phyloP scores from a whole-genome alignment of 495 filamentous ascomycete genomes.

The Parmelia sp. region DNA sequence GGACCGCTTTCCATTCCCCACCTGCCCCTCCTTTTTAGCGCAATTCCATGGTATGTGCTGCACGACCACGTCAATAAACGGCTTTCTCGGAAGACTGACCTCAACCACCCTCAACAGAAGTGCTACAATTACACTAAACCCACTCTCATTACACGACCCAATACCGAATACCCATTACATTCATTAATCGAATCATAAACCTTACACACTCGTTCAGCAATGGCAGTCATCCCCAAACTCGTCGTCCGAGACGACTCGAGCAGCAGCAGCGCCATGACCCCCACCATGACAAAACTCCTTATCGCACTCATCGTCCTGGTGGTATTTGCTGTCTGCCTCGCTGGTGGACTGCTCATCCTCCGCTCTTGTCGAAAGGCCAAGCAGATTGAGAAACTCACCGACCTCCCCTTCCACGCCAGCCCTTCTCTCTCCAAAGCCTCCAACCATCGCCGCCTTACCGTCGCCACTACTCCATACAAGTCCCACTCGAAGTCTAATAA shows the following conservation, averaged over 20 bases:
- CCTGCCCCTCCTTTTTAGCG: constrained; percentile 11
- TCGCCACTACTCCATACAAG: constrained; percentile 47
- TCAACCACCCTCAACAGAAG: background rate
- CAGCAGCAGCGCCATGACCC: constrained; percentile 39
- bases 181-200: constrained; percentile 7
- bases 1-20: constrained; percentile 1
- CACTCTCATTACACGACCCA: constrained; percentile 14
- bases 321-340: constrained; percentile 50
- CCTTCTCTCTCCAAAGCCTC: constrained; percentile 39
- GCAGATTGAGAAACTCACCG: constrained; percentile 32
- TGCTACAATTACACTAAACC: background rate
- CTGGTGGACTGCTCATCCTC: constrained; percentile 54
- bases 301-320: constrained; percentile 74
- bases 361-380: constrained; percentile 54
- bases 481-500: constrained; percentile 58
- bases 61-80: background rate
- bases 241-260: constrained; percentile 46
- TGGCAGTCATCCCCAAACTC: constrained; percentile 32
- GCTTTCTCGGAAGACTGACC: background rate
- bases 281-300: constrained; percentile 62
- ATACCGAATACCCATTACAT: background rate
- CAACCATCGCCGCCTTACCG: constrained; percentile 62
- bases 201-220: constrained; percentile 1
- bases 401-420: constrained; percentile 56
- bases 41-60: constrained; percentile 7